phyloP scores from a whole-genome alignment of 2,329 filamentous ascomycete species.

The Nemania sp. region DNA sequence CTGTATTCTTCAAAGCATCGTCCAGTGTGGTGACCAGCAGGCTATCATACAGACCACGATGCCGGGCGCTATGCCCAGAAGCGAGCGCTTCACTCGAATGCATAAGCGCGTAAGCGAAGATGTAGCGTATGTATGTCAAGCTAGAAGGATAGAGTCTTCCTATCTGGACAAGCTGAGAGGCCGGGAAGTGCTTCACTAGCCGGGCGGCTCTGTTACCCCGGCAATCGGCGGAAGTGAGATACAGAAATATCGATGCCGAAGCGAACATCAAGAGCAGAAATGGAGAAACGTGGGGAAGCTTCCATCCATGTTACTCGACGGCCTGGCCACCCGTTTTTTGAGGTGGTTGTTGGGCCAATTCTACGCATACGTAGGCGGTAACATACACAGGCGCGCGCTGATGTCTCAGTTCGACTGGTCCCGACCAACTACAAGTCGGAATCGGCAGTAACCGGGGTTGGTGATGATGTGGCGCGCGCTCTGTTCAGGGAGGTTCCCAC shows the following conservation, averaged over 20 bases:
- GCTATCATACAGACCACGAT: constrained; percentile 4
- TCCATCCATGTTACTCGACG: constrained; percentile 10
- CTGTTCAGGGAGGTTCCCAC: constrained; percentile 20
- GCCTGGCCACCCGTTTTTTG: constrained; percentile 4
- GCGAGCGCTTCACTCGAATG: constrained; percentile 15
- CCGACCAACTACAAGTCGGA: constrained; percentile 19
- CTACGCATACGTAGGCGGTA: no score
- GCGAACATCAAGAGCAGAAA: constrained; percentile 4
- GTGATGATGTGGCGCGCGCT: constrained; percentile 27
- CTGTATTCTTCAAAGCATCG: constrained; percentile 10
- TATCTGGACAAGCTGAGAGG: constrained; percentile 23
- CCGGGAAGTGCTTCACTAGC: constrained; percentile 31
- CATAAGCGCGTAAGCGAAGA: constrained; percentile 30
- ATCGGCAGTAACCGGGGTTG: constrained; percentile 9
- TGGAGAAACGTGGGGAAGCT: constrained; percentile 6
- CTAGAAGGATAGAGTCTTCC: constrained; percentile 18
- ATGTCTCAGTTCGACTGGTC: constrained; percentile 5
- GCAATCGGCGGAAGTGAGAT: constrained; percentile 22
- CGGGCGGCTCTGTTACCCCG: constrained; percentile 29
- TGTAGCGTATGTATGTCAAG: no score
- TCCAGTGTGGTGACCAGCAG: constrained; percentile 1
- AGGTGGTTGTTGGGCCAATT: no score
- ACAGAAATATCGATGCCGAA: constrained; percentile 18
- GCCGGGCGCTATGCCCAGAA: constrained; percentile 13
- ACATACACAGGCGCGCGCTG: constrained; percentile 19